phyloP scores from a whole-genome alignment of 768 basidiomycete genomes.

The Postia placenta region DNA sequence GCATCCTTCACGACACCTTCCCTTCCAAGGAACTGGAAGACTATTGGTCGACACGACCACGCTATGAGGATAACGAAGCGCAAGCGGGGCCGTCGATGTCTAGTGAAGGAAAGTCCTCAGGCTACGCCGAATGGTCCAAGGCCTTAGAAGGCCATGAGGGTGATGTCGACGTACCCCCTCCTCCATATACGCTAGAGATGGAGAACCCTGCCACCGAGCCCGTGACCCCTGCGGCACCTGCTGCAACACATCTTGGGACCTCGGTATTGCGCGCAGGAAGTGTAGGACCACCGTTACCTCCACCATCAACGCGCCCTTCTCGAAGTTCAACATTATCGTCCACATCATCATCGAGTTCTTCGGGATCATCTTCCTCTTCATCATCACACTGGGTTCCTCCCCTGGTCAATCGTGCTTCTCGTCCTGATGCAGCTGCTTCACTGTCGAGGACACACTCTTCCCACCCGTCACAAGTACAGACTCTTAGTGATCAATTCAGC shows the following conservation, averaged over 20 bases:
- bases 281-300: not conserved
- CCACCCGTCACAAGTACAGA: no score
- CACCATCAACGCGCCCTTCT: not conserved
- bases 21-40: constrained; percentile 69
- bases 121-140: constrained; percentile 45
- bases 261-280: not conserved
- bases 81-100: constrained; percentile 1
- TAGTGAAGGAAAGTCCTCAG: constrained; percentile 15
- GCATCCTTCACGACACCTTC: constrained; percentile 55
- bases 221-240: not conserved
- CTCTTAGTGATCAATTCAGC: no score
- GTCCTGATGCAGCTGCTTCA: constrained; percentile 3
- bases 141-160: constrained; percentile 29
- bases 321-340: not conserved
- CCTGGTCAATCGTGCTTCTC: constrained; percentile 8
- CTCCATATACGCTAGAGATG: constrained; percentile 62
- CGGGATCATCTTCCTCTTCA: constrained; percentile 1
- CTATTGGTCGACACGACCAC: constrained; percentile 64
- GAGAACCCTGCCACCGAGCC: constrained; percentile 14
- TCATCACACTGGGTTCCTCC: constrained; percentile 6
- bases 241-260: not conserved
- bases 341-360: not conserved
- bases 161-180: constrained; percentile 52
- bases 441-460: constrained; percentile 1
- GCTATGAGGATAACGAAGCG: constrained; percentile 34